Percentiles rank a stretch among this genome's conserved stretches.
Conservation (phyloP, 352 stramenopile genomes). For the Globisporangium irregulare region DNA sequence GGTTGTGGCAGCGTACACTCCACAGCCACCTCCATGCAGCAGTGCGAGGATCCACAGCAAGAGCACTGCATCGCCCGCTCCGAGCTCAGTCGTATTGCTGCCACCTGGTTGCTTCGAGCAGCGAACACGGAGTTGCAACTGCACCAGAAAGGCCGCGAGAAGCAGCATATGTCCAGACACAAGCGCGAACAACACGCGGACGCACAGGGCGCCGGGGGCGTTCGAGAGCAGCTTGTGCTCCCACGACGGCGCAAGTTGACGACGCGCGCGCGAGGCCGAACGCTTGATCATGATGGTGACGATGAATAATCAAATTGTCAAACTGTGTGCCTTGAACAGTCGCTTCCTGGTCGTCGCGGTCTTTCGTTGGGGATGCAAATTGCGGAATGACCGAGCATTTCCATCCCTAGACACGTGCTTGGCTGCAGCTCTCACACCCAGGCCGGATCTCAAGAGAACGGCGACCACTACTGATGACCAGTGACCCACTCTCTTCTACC, state of each 20-base stretch:
- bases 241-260: neutral
- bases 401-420: too few species aligned
- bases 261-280: too few species aligned
- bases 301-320: neutral
- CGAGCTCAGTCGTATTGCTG: neutral
- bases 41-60: neutral
- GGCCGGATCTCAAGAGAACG: too few species aligned
- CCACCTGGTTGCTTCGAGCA: too few species aligned
- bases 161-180: neutral
- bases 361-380: too few species aligned
- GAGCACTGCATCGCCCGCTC: neutral
- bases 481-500: too few species aligned
- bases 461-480: too few species aligned
- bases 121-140: neutral
- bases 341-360: neutral
- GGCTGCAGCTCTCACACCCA: too few species aligned
- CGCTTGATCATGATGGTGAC: neutral
- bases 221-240: conserved; percentile 2
- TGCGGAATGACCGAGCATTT: too few species aligned
- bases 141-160: neutral
- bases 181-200: neutral
- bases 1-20: neutral
- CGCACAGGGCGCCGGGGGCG: neutral
- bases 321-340: neutral
- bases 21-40: neutral